Percentiles rank a stretch among this genome's conserved stretches.
phyloP scores from a whole-genome alignment of 164 flowering plant species.

The Vitis rotundifolia region DNA sequence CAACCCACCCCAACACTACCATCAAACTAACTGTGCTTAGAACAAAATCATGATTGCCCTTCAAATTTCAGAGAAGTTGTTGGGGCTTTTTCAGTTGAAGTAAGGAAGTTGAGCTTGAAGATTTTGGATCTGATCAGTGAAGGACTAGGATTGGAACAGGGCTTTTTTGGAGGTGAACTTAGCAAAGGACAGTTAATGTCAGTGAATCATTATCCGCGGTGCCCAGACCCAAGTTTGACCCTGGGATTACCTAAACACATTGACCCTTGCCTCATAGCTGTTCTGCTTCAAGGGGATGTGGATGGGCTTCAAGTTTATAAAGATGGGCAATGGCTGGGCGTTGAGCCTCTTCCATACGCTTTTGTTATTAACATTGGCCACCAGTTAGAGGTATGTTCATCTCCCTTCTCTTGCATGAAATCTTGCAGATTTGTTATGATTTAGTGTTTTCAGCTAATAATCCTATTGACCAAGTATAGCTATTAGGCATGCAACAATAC shows the following conservation, averaged over 20 bases:
- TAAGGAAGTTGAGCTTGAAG: conserved; percentile 25
- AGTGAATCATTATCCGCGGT: conserved; percentile 32
- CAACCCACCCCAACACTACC: too few relatives aligned
- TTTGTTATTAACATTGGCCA: conserved; percentile 35
- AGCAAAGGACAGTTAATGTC: conserved; percentile 19
- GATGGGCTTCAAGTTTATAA: conserved; percentile 39
- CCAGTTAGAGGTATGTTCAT: conserved; percentile 24
- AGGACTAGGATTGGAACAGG: conserved; percentile 36
- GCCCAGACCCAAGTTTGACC: conserved; percentile 46
- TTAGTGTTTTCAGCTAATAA: too few relatives aligned
- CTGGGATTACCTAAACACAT: conserved; percentile 35
- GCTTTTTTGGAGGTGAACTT: conserved; percentile 25
- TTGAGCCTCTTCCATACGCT: conserved; percentile 31
- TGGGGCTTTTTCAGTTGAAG: conserved; percentile 26
- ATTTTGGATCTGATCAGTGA: conserved; percentile 36
- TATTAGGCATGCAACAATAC: too few relatives aligned
- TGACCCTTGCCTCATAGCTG: conserved; percentile 38
- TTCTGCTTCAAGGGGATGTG: conserved; percentile 33
- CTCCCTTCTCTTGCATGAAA: too few relatives aligned
- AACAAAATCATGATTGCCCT: too few relatives aligned
- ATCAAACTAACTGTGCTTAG: too few relatives aligned
- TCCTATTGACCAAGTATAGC: too few relatives aligned
- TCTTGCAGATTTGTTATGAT: too few relatives aligned
- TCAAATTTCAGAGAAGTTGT: conserved; percentile 32
- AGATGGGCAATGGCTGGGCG: conserved; percentile 39